phyloP scores from a whole-genome alignment of 768 basidiomycete genomes.

The Rhodocollybia butyracea region DNA sequence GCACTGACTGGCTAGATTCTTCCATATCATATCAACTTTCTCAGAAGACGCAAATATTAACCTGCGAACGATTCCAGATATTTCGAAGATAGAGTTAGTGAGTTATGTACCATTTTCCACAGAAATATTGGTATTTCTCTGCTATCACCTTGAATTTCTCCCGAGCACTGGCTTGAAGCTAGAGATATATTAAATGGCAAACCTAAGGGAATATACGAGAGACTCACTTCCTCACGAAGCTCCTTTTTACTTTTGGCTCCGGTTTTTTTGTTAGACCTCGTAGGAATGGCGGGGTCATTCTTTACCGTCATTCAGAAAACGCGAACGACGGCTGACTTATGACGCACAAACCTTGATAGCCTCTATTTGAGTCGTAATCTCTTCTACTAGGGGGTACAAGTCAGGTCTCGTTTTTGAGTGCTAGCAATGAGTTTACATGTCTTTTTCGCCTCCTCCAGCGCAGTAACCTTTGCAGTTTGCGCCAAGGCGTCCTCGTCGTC shows the following conservation, averaged over 20 bases:
- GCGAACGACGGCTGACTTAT: background rate
- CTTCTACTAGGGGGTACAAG: conserved; percentile 41
- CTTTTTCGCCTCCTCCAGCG: conserved; percentile 39
- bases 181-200: background rate
- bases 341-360: conserved; percentile 47
- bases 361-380: conserved; percentile 55
- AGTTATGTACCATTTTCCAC: conserved; percentile 64
- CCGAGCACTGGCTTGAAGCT: conserved; percentile 61
- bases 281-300: conserved; percentile 65
- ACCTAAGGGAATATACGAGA: background rate
- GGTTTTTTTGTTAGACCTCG: conserved; percentile 67
- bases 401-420: conserved; percentile 2
- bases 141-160: conserved; percentile 59
- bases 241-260: conserved; percentile 76
- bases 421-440: too few species aligned
- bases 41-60: conserved; percentile 61
- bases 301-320: conserved; percentile 19
- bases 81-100: conserved; percentile 3
- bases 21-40: conserved; percentile 64
- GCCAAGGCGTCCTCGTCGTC: conserved; percentile 14
- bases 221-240: conserved; percentile 58
- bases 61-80: conserved; percentile 34
- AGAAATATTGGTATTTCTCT: conserved; percentile 46
- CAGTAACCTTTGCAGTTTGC: conserved; percentile 14
- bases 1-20: conserved; percentile 53